Conservation (phyloP, 129 eudicot species). For the Artemisia annua region DNA sequence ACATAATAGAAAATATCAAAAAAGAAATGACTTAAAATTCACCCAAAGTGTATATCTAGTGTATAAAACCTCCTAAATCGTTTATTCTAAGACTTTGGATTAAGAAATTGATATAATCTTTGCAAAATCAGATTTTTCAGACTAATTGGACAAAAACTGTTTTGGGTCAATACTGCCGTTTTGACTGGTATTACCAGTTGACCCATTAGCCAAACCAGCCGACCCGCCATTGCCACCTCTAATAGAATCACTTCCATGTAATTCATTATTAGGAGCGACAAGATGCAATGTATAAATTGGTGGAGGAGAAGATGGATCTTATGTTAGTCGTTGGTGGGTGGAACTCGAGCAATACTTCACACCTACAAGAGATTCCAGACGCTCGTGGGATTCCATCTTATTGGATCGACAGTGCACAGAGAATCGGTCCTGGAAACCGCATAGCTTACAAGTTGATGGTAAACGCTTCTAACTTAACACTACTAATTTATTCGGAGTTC, state of each 20-base stretch:
- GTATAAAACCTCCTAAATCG: background rate
- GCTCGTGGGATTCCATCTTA: constrained; percentile 90
- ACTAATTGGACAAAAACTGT: background rate
- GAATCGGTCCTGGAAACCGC: constrained; percentile 86
- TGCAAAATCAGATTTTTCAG: background rate
- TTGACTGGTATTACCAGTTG: background rate
- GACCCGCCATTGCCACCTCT: background rate
- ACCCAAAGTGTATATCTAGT: background rate
- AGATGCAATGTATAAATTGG: constrained; percentile 96
- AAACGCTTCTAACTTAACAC: constrained; percentile 11
- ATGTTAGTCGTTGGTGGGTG: constrained; percentile 92
- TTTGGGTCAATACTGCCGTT: background rate
- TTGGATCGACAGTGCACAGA: constrained; percentile 81
- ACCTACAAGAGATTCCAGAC: constrained; percentile 88
- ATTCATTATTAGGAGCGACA: constrained; percentile 63
- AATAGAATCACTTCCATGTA: background rate
- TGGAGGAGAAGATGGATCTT: constrained; percentile 66
- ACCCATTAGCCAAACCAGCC: background rate
- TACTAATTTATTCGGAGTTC: background rate
- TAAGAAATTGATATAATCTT: background rate
- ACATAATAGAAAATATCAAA: background rate
- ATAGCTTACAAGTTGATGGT: constrained; percentile 66
- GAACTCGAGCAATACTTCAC: constrained; percentile 97
- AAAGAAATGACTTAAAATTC: background rate
- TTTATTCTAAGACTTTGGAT: too few species aligned